A percentile compares a stretch with the other conserved stretches of the same genome.
Evolutionary conservation across 345 rosid species (phyloP).

Genomic region (Bruguiera sexangula): DNA sequence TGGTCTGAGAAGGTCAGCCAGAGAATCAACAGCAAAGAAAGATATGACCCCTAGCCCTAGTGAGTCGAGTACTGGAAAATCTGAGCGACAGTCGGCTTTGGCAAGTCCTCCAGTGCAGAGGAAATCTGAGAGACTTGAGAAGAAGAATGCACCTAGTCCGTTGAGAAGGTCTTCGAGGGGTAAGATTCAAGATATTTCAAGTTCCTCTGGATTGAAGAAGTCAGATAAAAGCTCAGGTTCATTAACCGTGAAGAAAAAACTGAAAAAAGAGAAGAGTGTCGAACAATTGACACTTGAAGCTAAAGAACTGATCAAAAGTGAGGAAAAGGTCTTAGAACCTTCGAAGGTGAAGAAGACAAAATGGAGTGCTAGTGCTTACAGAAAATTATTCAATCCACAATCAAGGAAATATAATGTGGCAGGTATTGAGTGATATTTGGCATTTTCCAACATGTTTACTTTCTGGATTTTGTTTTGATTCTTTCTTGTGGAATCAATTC

Average conservation of each 20-base stretch:
- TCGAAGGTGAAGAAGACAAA: slow-evolving; percentile 14
- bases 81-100: slow-evolving; percentile 44
- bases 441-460: background rate
- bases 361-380: slow-evolving; percentile 42
- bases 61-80: slow-evolving; percentile 36
- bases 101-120: slow-evolving; percentile 31
- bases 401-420: slow-evolving; percentile 25
- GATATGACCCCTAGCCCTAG: slow-evolving; percentile 14
- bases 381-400: slow-evolving; percentile 35
- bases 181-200: slow-evolving; percentile 37
- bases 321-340: slow-evolving; percentile 10
- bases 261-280: slow-evolving; percentile 29
- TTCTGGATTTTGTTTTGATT: background rate
- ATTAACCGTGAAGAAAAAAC: slow-evolving; percentile 28
- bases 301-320: slow-evolving; percentile 24
- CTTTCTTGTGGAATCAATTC: background rate
- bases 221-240: slow-evolving; percentile 28
- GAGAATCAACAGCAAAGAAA: slow-evolving; percentile 39
- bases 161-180: slow-evolving; percentile 57
- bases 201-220: slow-evolving; percentile 30
- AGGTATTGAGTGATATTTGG: background rate
- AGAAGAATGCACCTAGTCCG: slow-evolving; percentile 33
- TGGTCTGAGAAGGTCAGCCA: slow-evolving; percentile 50
- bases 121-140: slow-evolving; percentile 40
- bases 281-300: slow-evolving; percentile 36